Percentiles rank a stretch among this genome's conserved stretches.
Conservation (phyloP, 2,329 filamentous ascomycete species). For the Akanthomyces muscarius region DNA sequence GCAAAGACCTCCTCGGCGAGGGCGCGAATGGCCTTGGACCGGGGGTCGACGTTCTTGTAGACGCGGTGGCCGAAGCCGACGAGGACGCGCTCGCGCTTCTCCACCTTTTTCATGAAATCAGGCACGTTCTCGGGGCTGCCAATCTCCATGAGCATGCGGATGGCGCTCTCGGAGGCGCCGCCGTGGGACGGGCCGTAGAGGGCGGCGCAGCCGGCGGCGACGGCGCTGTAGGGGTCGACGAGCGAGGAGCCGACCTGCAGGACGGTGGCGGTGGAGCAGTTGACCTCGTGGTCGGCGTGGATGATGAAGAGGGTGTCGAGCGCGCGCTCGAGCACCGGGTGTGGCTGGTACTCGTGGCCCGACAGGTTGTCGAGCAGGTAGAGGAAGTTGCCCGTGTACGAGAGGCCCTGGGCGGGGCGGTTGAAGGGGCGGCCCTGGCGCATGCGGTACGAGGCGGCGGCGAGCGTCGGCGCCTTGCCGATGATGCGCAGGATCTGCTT, state of each 20-base stretch:
- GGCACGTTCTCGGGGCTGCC: slow-evolving; percentile 48
- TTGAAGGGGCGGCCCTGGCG: slow-evolving; percentile 49
- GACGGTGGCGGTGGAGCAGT: slow-evolving; percentile 52
- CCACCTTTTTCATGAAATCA: slow-evolving; percentile 46
- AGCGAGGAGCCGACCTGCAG: slow-evolving; percentile 53
- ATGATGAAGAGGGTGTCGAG: slow-evolving; percentile 53
- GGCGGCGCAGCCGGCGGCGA: slow-evolving; percentile 49
- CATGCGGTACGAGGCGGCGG: slow-evolving; percentile 50
- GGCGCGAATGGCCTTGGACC: slow-evolving; percentile 45
- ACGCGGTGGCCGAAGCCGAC: slow-evolving; percentile 54
- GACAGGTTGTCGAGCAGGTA: slow-evolving; percentile 51
- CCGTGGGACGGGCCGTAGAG: slow-evolving; percentile 56
- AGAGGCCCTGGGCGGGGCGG: slow-evolving; percentile 42
- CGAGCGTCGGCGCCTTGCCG: slow-evolving; percentile 48
- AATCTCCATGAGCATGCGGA: slow-evolving; percentile 50
- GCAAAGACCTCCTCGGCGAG: slow-evolving; percentile 48
- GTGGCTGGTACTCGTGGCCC: slow-evolving; percentile 42
- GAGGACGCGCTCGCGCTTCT: slow-evolving; percentile 47
- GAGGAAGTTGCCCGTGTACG: slow-evolving; percentile 53
- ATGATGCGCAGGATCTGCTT: slow-evolving; percentile 51
- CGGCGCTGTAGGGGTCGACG: slow-evolving; percentile 52
- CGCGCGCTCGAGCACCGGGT: slow-evolving; percentile 46
- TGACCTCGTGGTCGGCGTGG: slow-evolving; percentile 57
- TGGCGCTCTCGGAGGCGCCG: slow-evolving; percentile 55
- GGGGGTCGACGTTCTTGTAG: slow-evolving; percentile 52